A percentile compares a stretch with the other conserved stretches of the same genome.
Evolutionary conservation across 2,329 filamentous ascomycete genomes (phyloP).

Genomic region (Ceratocystis cacaofunesta): DNA sequence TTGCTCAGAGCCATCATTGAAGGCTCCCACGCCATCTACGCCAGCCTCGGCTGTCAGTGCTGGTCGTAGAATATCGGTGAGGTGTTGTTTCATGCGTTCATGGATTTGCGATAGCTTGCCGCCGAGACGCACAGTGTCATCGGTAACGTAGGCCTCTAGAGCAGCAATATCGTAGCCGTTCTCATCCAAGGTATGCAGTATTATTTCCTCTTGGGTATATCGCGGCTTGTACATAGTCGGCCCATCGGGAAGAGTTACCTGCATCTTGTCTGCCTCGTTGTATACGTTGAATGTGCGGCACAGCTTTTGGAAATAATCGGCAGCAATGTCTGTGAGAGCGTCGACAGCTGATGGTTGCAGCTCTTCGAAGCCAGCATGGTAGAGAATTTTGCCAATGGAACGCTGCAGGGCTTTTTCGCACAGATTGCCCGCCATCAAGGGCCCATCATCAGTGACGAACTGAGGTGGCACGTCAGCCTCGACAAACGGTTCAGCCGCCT

Average conservation of each 20-base stretch:
- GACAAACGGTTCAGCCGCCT: constrained; percentile 80
- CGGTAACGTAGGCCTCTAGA: constrained; percentile 75
- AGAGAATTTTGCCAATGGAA: constrained; percentile 87
- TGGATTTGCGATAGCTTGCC: constrained; percentile 71
- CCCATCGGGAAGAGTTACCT: constrained; percentile 39
- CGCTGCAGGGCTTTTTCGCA: constrained; percentile 76
- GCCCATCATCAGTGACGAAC: constrained; percentile 75
- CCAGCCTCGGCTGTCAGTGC: constrained; percentile 62
- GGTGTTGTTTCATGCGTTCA: constrained; percentile 84
- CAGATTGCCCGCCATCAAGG: constrained; percentile 70
- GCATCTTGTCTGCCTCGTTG: constrained; percentile 50
- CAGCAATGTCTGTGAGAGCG: constrained; percentile 73
- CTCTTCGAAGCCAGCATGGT: constrained; percentile 92
- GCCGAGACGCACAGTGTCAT: constrained; percentile 78
- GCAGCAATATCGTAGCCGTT: constrained; percentile 69
- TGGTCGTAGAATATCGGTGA: constrained; percentile 84
- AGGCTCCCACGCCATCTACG: constrained; percentile 73
- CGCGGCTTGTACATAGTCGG: constrained; percentile 36
- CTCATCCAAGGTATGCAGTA: constrained; percentile 73
- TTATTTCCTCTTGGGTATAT: constrained; percentile 70
- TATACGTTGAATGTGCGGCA: constrained; percentile 68
- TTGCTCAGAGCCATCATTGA: constrained; percentile 93
- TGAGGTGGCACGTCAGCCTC: constrained; percentile 80
- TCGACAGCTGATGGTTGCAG: constrained; percentile 91
- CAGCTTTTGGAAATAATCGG: constrained; percentile 79